These are phyloP conservation scores for Metarhizium brunneum DNA, from an alignment of 2,329 filamentous ascomycete species.

Conservation along the genomic window DNA sequence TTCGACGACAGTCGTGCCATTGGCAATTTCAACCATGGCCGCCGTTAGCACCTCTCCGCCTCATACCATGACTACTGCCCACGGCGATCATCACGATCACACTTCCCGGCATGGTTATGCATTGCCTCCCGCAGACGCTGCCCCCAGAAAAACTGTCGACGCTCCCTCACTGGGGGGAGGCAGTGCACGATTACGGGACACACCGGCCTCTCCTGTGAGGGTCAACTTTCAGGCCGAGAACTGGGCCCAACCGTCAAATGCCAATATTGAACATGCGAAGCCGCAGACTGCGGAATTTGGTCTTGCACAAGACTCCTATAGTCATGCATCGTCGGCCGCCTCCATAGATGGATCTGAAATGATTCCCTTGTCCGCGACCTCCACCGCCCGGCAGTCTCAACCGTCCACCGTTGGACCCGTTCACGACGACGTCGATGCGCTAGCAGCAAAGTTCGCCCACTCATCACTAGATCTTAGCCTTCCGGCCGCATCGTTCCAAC, in stretches of 20 bases:
- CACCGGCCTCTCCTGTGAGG: slow-evolving; percentile 46
- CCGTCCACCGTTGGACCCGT: background rate
- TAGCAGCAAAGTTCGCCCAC: slow-evolving; percentile 10
- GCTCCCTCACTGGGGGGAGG: slow-evolving; percentile 15
- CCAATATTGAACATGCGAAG: slow-evolving; percentile 36
- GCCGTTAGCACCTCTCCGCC: slow-evolving; percentile 26
- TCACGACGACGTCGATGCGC: slow-evolving; percentile 4
- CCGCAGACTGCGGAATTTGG: slow-evolving; percentile 16
- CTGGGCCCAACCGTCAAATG: slow-evolving; percentile 43
- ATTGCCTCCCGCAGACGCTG: slow-evolving; percentile 10
- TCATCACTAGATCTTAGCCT: slow-evolving; percentile 10
- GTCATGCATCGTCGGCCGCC: background rate
- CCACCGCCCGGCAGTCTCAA: slow-evolving; percentile 1
- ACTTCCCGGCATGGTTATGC: slow-evolving; percentile 7
- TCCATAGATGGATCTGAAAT: background rate
- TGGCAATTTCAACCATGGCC: slow-evolving; percentile 19
- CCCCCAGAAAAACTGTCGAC: slow-evolving; percentile 27
- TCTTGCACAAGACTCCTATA: slow-evolving; percentile 6
- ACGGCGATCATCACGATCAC: slow-evolving; percentile 10
- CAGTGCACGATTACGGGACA: slow-evolving; percentile 36
- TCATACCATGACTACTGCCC: slow-evolving; percentile 18
- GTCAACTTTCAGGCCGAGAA: slow-evolving; percentile 44
- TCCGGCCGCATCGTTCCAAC: slow-evolving; percentile 10
- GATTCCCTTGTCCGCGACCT: slow-evolving; percentile 1
- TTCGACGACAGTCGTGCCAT: background rate